Evolutionary conservation across 176 grass and related monocot genomes (phyloP).

Genomic region (Coix lacrymajobi): DNA sequence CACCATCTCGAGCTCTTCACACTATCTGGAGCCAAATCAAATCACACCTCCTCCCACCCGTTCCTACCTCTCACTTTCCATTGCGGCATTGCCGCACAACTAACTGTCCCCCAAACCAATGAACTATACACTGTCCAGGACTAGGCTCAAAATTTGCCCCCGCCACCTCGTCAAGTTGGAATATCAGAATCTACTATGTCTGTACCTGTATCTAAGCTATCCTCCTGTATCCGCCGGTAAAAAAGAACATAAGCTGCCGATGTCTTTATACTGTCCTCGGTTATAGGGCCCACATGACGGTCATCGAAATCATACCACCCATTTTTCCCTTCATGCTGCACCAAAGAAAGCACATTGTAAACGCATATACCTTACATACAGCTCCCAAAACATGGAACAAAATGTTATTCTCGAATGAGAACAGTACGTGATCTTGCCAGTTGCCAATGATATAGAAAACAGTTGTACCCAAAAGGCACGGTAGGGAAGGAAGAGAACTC

Average conservation of each 20-base stretch:
- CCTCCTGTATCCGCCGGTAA: slow-evolving; percentile 56
- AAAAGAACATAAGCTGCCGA: slow-evolving; percentile 97
- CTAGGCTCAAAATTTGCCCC: slow-evolving; percentile 8
- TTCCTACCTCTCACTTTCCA: background rate
- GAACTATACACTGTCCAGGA: slow-evolving; percentile 37
- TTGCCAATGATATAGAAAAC: background rate
- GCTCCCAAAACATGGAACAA: background rate
- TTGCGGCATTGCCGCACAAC: background rate
- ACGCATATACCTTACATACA: background rate
- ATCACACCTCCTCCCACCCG: background rate
- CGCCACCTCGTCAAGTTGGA: slow-evolving; percentile 3
- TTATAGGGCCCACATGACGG: slow-evolving; percentile 50
- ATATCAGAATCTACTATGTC: slow-evolving; percentile 34
- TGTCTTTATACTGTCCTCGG: slow-evolving; percentile 74
- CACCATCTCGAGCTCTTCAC: background rate
- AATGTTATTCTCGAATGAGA: background rate
- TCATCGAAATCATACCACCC: slow-evolving; percentile 89
- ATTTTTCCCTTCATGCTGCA: slow-evolving; percentile 61
- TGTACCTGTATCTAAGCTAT: slow-evolving; percentile 45
- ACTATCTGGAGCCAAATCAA: slow-evolving; percentile 14
- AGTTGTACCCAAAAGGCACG: background rate
- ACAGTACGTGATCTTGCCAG: background rate
- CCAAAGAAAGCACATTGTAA: background rate
- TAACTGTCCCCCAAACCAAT: slow-evolving; percentile 23
- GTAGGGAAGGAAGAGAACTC: slow-evolving; percentile 23